Conservation (phyloP, 1,284 basidiomycete species). For the Gomphus sp. region DNA sequence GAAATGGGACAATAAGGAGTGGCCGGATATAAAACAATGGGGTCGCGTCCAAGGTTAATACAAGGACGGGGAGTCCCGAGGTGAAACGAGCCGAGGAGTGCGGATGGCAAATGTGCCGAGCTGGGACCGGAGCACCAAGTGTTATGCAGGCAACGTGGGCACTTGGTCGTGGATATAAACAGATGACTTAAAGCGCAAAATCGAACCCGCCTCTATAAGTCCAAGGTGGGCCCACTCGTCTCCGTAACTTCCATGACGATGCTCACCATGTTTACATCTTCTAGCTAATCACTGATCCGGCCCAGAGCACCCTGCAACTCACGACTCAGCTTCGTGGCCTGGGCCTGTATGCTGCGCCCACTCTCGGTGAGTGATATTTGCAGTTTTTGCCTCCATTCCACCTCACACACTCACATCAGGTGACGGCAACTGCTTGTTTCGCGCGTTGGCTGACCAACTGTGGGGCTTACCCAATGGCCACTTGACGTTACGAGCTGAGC, state of each 20-base stretch:
- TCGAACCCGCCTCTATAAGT: constrained; percentile 1
- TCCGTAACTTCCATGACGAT: not conserved
- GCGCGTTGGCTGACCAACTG: constrained; percentile 73
- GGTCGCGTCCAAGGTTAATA: no score
- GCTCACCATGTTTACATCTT: not conserved
- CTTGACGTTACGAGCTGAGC: constrained; percentile 55
- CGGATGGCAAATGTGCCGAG: no score
- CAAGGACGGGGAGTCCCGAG: no score
- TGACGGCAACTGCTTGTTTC: constrained; percentile 85
- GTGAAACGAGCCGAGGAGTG: no score
- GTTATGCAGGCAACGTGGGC: no score
- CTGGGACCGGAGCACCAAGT: no score
- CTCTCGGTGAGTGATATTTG: constrained; percentile 33
- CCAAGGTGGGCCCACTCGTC: not conserved
- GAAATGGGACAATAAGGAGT: no score
- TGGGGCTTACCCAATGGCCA: constrained; percentile 71
- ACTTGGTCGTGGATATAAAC: no score
- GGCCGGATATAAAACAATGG: no score
- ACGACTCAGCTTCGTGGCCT: constrained; percentile 60
- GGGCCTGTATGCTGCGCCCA: constrained; percentile 71
- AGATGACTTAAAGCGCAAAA: not conserved
- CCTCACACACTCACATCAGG: constrained; percentile 19
- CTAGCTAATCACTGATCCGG: constrained; percentile 54
- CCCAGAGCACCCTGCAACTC: constrained; percentile 54
- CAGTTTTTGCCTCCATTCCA: not conserved